Conservation (phyloP, 441 rosid species). For the Euphorbia celastroides region DNA sequence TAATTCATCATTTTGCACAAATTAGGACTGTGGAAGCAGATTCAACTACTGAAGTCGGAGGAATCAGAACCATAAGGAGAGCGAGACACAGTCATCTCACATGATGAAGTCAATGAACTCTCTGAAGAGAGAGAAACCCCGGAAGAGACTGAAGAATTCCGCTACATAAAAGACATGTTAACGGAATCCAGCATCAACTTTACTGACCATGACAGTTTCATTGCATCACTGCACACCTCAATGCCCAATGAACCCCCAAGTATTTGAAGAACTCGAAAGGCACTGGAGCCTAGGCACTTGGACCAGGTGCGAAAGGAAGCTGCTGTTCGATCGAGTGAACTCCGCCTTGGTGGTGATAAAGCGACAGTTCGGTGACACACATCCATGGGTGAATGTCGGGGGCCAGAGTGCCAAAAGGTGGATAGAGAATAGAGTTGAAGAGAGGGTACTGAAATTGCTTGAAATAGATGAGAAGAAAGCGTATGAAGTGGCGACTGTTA, state of each 20-base stretch:
- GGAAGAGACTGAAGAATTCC: constrained; percentile 49
- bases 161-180: constrained; percentile 50
- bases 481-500: constrained; percentile 31
- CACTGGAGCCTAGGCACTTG: constrained; percentile 31
- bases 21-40: constrained; percentile 89
- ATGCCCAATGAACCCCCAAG: constrained; percentile 49
- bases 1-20: not conserved
- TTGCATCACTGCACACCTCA: constrained; percentile 53
- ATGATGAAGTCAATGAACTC: constrained; percentile 55
- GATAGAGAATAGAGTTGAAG: constrained; percentile 38
- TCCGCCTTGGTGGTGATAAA: constrained; percentile 42
- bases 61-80: constrained; percentile 67
- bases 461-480: constrained; percentile 32
- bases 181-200: constrained; percentile 42
- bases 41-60: constrained; percentile 80
- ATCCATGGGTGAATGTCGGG: constrained; percentile 51
- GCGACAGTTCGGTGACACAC: constrained; percentile 38
- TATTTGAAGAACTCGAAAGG: constrained; percentile 77
- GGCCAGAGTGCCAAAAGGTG: constrained; percentile 24
- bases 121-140: constrained; percentile 27
- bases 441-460: constrained; percentile 34
- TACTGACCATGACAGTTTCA: constrained; percentile 37
- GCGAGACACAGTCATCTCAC: constrained; percentile 52
- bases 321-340: constrained; percentile 66
- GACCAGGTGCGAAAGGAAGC: constrained; percentile 56